Base-by-base conservation (phyloP, 257 asterid genomes). In the Euphrasia confusa region DNA sequence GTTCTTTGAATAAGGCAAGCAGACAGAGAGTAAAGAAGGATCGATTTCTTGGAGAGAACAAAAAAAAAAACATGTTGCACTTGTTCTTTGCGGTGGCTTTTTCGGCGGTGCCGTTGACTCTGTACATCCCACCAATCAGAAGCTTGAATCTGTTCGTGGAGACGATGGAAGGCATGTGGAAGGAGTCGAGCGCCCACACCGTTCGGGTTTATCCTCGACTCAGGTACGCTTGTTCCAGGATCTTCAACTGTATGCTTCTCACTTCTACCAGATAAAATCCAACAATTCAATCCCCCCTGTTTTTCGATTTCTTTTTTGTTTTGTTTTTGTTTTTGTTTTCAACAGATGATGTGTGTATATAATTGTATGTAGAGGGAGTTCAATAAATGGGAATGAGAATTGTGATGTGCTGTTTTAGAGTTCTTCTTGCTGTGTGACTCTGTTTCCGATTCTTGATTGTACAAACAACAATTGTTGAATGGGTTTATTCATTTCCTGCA, bases 121-220 rank as follows among this genome's bases (percentile, higher is more conserved):
- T 89, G 24, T 89, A 89, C 76, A 73, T 89, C 27, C 97, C 95
- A n/a, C 97, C 97, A 0, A 55, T 89, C 35, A 83, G 97, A 56
- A 84, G 86, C 79, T 75, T 89, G 79, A 89, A 75, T 74, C 71
- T 78, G 0, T 89, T 89, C 47, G 77, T 89, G 62, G 94, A 83
- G 79, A 81, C 83, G 11, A 47, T 89, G 55, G 90, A 89, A 70
- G 80, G 72, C 21, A 63, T 87, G 63, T 87, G 84, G 85, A 80
- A 86, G 76, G 97, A 84, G 12, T 78, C 95, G 0, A 74, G 87
- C 60, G 75, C 71, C 37, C 79, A 84, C 8, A 78, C 86, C 1
- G 72, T 64, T 5, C 70, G 95, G 77, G 14, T 80, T 8, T 83
- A 75, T 42, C 93, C 96, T 24, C 91, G 96, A 27, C 13, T 87